These are phyloP conservation scores for Dimocarpus longan DNA, from an alignment of 345 rosid species.

Conservation along the genomic window DNA sequence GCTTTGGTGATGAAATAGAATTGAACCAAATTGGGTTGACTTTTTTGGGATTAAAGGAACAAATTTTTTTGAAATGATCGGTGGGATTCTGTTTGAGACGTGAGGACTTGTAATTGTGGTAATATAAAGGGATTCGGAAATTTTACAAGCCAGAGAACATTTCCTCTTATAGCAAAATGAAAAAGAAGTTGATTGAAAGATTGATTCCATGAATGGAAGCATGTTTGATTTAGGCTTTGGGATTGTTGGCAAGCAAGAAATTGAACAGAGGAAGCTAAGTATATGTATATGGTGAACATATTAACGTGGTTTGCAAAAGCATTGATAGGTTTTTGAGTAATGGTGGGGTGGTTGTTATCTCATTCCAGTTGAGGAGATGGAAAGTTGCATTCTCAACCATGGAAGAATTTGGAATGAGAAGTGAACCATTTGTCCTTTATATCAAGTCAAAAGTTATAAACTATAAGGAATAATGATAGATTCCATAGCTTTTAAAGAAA, in stretches of 20 bases:
- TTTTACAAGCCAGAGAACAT: constrained; percentile 3
- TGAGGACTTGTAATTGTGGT: constrained; percentile 10
- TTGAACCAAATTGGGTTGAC: neutral
- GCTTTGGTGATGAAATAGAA: constrained; percentile 2
- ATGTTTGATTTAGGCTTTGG: neutral
- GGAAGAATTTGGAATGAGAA: neutral
- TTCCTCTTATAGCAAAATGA: constrained; percentile 14
- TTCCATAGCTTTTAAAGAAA: neutral
- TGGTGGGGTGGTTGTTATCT: neutral
- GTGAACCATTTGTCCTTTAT: neutral
- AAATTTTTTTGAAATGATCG: neutral
- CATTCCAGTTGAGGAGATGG: neutral
- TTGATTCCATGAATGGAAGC: neutral
- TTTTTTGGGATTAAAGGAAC: neutral
- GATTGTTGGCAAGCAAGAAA: constrained; percentile 1
- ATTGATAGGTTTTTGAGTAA: neutral
- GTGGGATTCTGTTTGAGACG: constrained; percentile 13
- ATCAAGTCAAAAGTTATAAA: neutral
- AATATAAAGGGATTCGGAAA: neutral
- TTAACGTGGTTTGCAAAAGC: neutral
- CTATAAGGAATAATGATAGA: neutral
- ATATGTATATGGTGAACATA: neutral
- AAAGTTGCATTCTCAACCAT: neutral
- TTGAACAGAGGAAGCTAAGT: neutral
- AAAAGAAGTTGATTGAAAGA: neutral